Evolutionary conservation across 2,329 filamentous ascomycete species (phyloP).

Genomic region (Cladosporium austrohemisphaericum): DNA sequence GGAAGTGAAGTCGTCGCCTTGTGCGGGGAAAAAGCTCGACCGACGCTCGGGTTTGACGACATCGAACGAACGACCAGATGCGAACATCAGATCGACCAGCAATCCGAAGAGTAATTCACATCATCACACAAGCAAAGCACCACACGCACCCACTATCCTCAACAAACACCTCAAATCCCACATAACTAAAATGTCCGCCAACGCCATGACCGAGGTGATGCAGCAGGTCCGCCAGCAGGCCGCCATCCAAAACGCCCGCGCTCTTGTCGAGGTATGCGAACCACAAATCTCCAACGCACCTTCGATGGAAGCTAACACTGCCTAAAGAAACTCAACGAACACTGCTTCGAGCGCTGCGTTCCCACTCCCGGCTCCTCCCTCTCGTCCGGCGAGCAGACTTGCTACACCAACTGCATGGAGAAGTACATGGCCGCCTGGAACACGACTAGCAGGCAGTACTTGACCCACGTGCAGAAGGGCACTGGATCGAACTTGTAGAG

Average conservation of each 20-base stretch:
- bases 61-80: too few species aligned
- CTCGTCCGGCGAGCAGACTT: conserved; percentile 47
- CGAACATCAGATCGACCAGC: too few species aligned
- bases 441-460: conserved; percentile 48
- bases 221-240: conserved; percentile 52
- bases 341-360: conserved; percentile 55
- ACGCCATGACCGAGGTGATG: conserved; percentile 48
- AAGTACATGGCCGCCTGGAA: conserved; percentile 56
- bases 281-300: not conserved
- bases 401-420: conserved; percentile 52
- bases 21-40: too few species aligned
- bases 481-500: conserved; percentile 17
- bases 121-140: not conserved
- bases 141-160: not conserved
- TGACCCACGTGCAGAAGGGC: conserved; percentile 46
- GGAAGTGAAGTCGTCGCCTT: too few species aligned
- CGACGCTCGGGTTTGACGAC: too few species aligned
- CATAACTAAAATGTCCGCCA: conserved; percentile 29
- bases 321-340: conserved; percentile 52
- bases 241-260: conserved; percentile 49
- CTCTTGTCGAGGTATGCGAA: conserved; percentile 45
- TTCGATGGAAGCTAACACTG: not conserved
- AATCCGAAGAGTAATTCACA: too few species aligned
- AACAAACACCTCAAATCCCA: not conserved
- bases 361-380: conserved; percentile 50